These are phyloP conservation scores for Biancaea sappan DNA, from an alignment of 306 rosid species.

Conservation along the genomic window DNA sequence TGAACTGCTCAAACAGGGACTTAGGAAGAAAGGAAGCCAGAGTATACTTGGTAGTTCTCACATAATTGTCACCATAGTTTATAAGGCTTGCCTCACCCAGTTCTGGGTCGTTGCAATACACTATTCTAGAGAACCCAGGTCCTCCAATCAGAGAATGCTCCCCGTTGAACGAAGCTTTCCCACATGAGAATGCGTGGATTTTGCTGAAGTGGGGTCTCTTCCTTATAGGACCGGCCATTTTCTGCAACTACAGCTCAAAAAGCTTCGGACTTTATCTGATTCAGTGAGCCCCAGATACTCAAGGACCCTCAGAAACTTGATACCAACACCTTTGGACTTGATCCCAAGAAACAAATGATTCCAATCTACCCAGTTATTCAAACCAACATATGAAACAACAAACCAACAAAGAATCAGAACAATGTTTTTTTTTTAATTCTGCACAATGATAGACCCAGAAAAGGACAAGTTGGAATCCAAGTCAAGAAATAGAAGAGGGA, in stretches of 20 bases:
- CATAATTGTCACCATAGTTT: slow-evolving; percentile 73
- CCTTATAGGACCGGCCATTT: slow-evolving; percentile 64
- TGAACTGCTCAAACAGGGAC: slow-evolving; percentile 89
- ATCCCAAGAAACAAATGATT: neutral
- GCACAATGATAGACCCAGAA: slow-evolving; percentile 32
- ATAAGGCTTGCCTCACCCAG: slow-evolving; percentile 45
- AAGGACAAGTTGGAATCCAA: slow-evolving; percentile 6
- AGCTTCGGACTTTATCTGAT: neutral
- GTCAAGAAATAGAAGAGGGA: neutral
- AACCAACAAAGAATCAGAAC: neutral
- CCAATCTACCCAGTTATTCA: neutral
- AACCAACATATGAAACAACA: neutral
- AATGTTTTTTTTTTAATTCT: neutral
- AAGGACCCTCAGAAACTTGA: slow-evolving; percentile 17
- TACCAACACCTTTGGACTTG: neutral
- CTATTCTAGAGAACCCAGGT: slow-evolving; percentile 91
- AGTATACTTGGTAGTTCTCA: slow-evolving; percentile 81
- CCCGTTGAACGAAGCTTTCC: slow-evolving; percentile 62
- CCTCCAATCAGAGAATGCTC: slow-evolving; percentile 93
- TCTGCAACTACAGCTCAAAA: neutral
- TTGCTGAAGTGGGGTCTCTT: slow-evolving; percentile 71
- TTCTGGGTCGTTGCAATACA: slow-evolving; percentile 74
- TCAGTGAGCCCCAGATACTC: slow-evolving; percentile 8
- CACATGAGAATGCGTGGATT: slow-evolving; percentile 84
- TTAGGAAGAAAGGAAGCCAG: slow-evolving; percentile 83